phyloP scores from a whole-genome alignment of 192 early-diverging fungal species.

The Backusella macrospora region DNA sequence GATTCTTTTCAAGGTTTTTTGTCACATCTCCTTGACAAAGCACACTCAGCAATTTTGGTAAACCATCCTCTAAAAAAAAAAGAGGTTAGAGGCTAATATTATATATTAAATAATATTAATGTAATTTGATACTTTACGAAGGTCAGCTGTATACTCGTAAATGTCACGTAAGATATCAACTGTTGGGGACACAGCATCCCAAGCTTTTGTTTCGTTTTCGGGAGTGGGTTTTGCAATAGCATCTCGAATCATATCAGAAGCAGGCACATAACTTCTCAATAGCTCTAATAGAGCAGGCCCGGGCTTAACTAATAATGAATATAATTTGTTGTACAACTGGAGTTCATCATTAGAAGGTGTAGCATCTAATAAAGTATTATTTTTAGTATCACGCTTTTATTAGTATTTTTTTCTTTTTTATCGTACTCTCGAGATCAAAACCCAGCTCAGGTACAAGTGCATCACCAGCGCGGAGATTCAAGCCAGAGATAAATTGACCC shows the following conservation, averaged over 20 bases:
- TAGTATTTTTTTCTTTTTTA: conserved; percentile 31
- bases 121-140: conserved; percentile 62
- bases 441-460: conserved; percentile 56
- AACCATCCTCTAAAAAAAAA: conserved; percentile 52
- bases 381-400: neutral
- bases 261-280: conserved; percentile 63
- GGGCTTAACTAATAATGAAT: conserved; percentile 53
- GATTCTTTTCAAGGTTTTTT: conserved; percentile 71
- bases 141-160: conserved; percentile 76
- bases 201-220: conserved; percentile 88
- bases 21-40: conserved; percentile 68
- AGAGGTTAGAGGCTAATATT: neutral
- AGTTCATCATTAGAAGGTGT: conserved; percentile 68
- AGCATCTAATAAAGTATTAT: conserved; percentile 40
- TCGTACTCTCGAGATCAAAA: conserved; percentile 65
- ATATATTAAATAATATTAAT: neutral
- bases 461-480: conserved; percentile 47
- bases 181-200: conserved; percentile 82
- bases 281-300: conserved; percentile 55
- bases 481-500: conserved; percentile 53
- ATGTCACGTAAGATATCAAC: conserved; percentile 78
- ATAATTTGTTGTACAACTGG: conserved; percentile 60
- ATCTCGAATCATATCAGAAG: conserved; percentile 75
- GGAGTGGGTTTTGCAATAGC: conserved; percentile 85
- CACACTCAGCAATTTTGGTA: conserved; percentile 66